Evolutionary conservation across 305 asterid genomes (phyloP), one percentile per base, ranked within the genome.

Genomic region (Fraxinus sp.): DNA sequence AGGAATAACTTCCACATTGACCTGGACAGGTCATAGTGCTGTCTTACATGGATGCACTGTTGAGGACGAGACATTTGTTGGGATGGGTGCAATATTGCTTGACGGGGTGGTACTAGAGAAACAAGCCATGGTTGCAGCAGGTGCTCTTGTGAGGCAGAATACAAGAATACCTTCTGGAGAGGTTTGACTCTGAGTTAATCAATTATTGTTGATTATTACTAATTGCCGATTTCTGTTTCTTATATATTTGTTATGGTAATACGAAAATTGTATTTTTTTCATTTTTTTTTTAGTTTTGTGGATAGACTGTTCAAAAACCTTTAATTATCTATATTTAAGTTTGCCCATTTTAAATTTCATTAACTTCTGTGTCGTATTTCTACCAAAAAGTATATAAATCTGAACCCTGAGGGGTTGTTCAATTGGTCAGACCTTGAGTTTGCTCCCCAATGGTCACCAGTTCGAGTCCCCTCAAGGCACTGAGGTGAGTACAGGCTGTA

Each of bases 91-190:
- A 46, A 96, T 95, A 5, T 86, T 96, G 90, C 99, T 96, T 87
- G 99, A 94, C 77, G 99, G 99, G 36, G 99, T 91, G 49, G 92
- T 92, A 75, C 89, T 96, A 70, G 98, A 96, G 88, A 96, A 96
- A 86, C 90, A 96, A 80, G 95, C 98, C 28, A 94, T 96, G 99
- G 97, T 96, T 85, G 99, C 99, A 86, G 98, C 98, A 77, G 99
- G 99, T 84, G 98, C 99, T 41, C 99, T 93, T 87, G 99, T 96
- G 75, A 92, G 98, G 80, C 98, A 94, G 90, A 90, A 92, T 75
- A 93, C 98, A 32, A 92, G 96, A 88, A 91, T 96, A 78, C 97
- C 98, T 68, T 83, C 88, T 39, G 95, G 98, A 80, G 98, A 96
- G 99, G 99, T 96, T 80, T 46, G 96, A 20, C 46, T 73, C 24